These are phyloP conservation scores for Parsonsia alboflavescens DNA, from an alignment of 257 asterid species.

Conservation along the genomic window DNA sequence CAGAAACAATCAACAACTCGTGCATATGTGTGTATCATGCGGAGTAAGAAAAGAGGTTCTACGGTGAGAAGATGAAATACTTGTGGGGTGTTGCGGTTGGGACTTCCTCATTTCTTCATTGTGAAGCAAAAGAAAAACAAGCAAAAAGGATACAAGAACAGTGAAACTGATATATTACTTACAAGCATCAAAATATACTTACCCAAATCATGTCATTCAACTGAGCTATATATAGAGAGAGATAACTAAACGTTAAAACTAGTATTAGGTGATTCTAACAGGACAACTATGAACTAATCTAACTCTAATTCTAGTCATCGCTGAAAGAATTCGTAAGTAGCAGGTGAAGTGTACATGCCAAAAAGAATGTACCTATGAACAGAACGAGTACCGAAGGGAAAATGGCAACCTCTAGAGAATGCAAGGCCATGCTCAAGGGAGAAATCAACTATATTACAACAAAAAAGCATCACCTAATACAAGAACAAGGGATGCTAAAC, in stretches of 20 bases:
- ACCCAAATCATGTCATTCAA: neutral
- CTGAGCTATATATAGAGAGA: neutral
- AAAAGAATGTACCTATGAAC: conserved; percentile 9
- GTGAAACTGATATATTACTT: neutral
- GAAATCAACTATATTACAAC: conserved; percentile 1
- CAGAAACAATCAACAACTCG: neutral
- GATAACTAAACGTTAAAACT: neutral
- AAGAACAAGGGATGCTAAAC: neutral
- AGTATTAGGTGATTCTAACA: neutral
- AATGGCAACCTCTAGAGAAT: conserved; percentile 11
- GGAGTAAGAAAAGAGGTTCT: neutral
- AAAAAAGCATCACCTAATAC: neutral
- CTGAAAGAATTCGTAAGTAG: neutral
- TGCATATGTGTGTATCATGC: neutral
- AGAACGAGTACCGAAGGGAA: neutral
- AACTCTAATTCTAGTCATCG: neutral
- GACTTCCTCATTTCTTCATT: neutral
- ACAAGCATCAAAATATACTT: neutral
- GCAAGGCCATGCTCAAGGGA: conserved; percentile 4
- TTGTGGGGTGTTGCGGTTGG: neutral
- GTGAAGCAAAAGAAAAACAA: neutral
- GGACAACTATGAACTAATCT: neutral
- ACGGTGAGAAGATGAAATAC: neutral
- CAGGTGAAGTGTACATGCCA: neutral
- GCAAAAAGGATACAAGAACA: neutral